Evolutionary conservation across 2,329 filamentous ascomycete genomes (phyloP).

Genomic region (Endocalyx cinctus): DNA sequence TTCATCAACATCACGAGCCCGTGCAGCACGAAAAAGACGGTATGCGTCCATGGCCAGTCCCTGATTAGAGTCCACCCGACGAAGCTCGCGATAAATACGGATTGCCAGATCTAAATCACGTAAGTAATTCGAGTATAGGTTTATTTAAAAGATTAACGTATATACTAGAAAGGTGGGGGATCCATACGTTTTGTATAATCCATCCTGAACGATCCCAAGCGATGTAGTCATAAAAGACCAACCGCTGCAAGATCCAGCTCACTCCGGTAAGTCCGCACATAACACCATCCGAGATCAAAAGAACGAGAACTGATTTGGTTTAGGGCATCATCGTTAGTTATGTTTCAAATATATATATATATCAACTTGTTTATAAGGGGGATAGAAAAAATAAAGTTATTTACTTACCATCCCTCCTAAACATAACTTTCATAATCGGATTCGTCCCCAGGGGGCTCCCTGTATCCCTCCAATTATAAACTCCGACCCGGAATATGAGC

Average conservation of each 20-base stretch:
- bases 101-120: constrained; percentile 65
- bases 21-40: constrained; percentile 61
- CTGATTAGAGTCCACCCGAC: constrained; percentile 64
- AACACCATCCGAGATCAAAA: constrained; percentile 60
- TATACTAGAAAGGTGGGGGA: too few relatives aligned
- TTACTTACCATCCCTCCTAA: constrained; percentile 40
- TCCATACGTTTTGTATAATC: constrained; percentile 68
- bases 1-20: constrained; percentile 77
- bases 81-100: constrained; percentile 55
- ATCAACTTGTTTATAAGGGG: too few relatives aligned
- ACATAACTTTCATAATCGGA: constrained; percentile 69
- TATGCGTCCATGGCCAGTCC: constrained; percentile 74
- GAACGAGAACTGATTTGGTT: constrained; percentile 47
- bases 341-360: too few relatives aligned
- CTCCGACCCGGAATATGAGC: constrained; percentile 61
- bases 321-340: too few relatives aligned
- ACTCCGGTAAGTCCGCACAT: constrained; percentile 65
- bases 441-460: constrained; percentile 66
- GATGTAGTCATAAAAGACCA: constrained; percentile 54
- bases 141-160: too few relatives aligned
- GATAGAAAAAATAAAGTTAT: not conserved
- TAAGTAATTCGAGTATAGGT: too few relatives aligned
- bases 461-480: constrained; percentile 63
- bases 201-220: constrained; percentile 66
- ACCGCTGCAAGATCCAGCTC: constrained; percentile 60